These are phyloP conservation scores for Boletellus emodensis DNA, from an alignment of 768 basidiomycete genomes.

Conservation along the genomic window DNA sequence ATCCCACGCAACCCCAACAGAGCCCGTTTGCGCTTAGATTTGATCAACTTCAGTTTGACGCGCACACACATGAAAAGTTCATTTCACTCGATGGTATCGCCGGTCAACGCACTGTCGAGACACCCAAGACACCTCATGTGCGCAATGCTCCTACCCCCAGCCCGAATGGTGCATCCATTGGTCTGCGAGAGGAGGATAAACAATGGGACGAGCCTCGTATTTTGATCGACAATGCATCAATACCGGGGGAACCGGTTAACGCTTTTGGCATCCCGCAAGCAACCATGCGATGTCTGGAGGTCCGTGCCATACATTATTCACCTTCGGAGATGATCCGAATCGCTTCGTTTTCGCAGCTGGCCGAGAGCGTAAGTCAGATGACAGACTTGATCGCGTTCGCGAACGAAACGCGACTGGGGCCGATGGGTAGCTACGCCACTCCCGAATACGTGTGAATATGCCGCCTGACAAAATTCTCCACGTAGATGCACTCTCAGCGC, in stretches of 20 bases:
- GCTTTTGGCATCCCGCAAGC: conserved; percentile 87
- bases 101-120: conserved; percentile 45
- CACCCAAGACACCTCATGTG: conserved; percentile 36
- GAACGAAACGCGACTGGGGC: conserved; percentile 50
- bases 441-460: conserved; percentile 24
- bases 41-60: conserved; percentile 71
- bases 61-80: conserved; percentile 68
- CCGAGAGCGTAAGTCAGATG: conserved; percentile 81
- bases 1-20: conserved; percentile 20
- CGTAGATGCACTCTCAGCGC: conserved; percentile 42
- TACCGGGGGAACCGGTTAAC: conserved; percentile 82
- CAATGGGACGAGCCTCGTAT: conserved; percentile 66
- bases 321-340: conserved; percentile 3
- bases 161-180: conserved; percentile 25
- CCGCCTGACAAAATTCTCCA: conserved; percentile 19
- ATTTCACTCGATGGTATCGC: conserved; percentile 61
- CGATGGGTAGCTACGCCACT: conserved; percentile 52
- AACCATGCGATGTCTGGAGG: conserved; percentile 86
- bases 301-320: conserved; percentile 27
- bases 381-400: conserved; percentile 69
- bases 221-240: conserved; percentile 54
- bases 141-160: conserved; percentile 34
- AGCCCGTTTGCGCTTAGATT: conserved; percentile 49
- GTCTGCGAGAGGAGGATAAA: conserved; percentile 48
- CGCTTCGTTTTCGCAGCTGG: conserved; percentile 44